These are phyloP conservation scores for Triangularia verruculosa DNA, from an alignment of 2,329 filamentous ascomycete species.

Conservation along the genomic window DNA sequence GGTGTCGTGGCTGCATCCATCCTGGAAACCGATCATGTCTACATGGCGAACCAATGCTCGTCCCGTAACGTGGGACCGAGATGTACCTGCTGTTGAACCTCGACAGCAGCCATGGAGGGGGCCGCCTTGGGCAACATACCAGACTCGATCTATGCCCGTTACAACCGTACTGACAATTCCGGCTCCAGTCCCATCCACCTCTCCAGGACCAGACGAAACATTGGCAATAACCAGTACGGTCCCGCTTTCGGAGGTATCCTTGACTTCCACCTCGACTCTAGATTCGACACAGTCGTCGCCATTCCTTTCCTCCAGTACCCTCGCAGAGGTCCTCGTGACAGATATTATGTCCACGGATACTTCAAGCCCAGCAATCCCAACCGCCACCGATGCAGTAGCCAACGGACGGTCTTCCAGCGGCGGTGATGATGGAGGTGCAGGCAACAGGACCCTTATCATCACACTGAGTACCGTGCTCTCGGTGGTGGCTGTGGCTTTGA, in stretches of 20 bases:
- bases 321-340: constrained; percentile 10
- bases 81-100: constrained; percentile 1
- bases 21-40: not conserved
- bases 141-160: not conserved
- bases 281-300: constrained; percentile 9
- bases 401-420: constrained; percentile 8
- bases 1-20: not conserved
- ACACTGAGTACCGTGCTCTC: constrained; percentile 49
- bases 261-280: not conserved
- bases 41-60: constrained; percentile 10
- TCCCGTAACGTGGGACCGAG: constrained; percentile 9
- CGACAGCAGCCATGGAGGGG: not conserved
- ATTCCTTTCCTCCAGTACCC: not conserved
- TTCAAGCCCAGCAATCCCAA: constrained; percentile 8
- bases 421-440: constrained; percentile 21
- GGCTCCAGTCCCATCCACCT: constrained; percentile 13
- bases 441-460: constrained; percentile 46
- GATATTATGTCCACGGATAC: constrained; percentile 26
- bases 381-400: constrained; percentile 13
- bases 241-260: not conserved
- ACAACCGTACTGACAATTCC: constrained; percentile 23
- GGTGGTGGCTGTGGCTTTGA: constrained; percentile 43
- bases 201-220: constrained; percentile 1
- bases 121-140: constrained; percentile 1
- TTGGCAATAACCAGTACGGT: not conserved